Base-by-base conservation (phyloP, 2,329 filamentous ascomycete species). In the Colletotrichum sp. region DNA sequence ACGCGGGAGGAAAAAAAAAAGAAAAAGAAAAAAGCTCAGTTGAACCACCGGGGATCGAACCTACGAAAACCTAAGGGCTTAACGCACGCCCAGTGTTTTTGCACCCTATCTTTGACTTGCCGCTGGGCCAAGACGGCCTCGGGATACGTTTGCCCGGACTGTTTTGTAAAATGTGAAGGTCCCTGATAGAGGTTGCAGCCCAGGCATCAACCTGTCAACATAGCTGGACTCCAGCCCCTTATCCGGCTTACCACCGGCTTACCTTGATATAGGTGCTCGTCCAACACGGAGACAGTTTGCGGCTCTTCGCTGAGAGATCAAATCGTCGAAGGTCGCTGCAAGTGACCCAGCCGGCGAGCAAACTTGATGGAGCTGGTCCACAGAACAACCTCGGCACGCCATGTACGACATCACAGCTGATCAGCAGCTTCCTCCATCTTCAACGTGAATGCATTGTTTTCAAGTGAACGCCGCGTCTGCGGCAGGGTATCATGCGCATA, bases 401-500 rank as follows among this genome's bases (percentile, higher is more conserved):
- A 52, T 52, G 44, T 52, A 52, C 44, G n/a, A 52, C 44, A 52
- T 21, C 44, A 6, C 44, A 52, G 44, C 44, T 52, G 44, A 52
- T 52, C 44, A 52, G 44, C 44, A 52, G n/a, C 44, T 21, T 21
- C 44, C 44, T 52, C 44, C 44, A 13, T 52, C 7, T 52, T 13
- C 44, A 52, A 52, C n/a, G n/a, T 52, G 44, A 52, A 52, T 52
- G n/a, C 44, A 52, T 13, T 52, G 44, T 52, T 52, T n/a, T 52
- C 18, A 52, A 52, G 44, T 52, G n/a, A 52, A 52, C 10, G n/a
- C 44, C 44, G 44, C 63, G 28, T 64, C 36, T 62, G 28, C 72
- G 67, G 69, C 77, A 52, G 77, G 77, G 77, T 78, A 78, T 78
- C 77, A 77, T 77, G 26, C 24, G 15, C 64, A 24, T 69, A 70